phyloP scores from a whole-genome alignment of 805 yeast species.

The Wickerhamiella domercqiae region DNA sequence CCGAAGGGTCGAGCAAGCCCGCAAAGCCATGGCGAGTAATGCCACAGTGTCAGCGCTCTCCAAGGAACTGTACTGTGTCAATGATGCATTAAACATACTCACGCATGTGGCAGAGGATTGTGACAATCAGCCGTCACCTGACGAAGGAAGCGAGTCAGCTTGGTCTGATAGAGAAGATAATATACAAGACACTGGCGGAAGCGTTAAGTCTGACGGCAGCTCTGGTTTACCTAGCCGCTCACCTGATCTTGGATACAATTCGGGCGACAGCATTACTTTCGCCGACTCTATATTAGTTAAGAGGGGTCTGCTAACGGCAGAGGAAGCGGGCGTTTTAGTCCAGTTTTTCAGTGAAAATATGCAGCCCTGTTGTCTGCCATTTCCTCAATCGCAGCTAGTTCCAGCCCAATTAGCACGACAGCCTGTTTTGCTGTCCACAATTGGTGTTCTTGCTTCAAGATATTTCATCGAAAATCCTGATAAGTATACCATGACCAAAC shows the following conservation, averaged over 20 bases:
- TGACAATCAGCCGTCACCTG: background rate
- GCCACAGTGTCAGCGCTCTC: constrained; percentile 6
- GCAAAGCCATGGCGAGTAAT: background rate
- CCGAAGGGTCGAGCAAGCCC: constrained; percentile 3
- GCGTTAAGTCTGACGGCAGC: background rate
- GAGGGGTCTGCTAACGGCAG: constrained; percentile 5
- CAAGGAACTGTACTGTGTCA: constrained; percentile 23
- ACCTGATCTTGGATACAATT: background rate
- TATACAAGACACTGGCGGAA: background rate
- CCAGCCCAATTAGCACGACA: constrained; percentile 5
- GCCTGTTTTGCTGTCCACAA: constrained; percentile 6
- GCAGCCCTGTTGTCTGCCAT: constrained; percentile 5
- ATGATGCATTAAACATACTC: constrained; percentile 27
- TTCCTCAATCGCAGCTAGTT: constrained; percentile 7
- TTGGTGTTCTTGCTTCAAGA: constrained; percentile 6
- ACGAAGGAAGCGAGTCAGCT: background rate
- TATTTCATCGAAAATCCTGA: constrained; percentile 1
- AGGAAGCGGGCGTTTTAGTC: constrained; percentile 4
- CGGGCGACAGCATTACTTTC: background rate
- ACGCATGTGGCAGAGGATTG: background rate
- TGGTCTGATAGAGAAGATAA: background rate
- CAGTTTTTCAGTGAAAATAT: constrained; percentile 6
- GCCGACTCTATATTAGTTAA: constrained; percentile 3
- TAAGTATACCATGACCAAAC: background rate
- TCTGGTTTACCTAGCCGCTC: background rate